Percentiles rank a stretch among this genome's conserved stretches.
Evolutionary conservation across 371 early-diverging fungal species (phyloP).

Genomic region (Rhizopus delemar): DNA sequence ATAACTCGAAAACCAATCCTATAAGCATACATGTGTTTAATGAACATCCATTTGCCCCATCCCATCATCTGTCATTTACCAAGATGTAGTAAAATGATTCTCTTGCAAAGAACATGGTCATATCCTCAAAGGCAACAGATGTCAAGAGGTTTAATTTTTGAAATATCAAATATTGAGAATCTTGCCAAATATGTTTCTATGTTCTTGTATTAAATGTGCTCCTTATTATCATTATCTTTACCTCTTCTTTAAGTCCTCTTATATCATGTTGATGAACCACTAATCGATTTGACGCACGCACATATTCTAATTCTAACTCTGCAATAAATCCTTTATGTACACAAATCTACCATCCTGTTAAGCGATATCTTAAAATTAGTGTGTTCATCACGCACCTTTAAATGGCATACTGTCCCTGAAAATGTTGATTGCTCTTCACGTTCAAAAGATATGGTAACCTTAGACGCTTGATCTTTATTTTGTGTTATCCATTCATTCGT

Average conservation of each 20-base stretch:
- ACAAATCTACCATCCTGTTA: too few species aligned
- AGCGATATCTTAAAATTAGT: too few species aligned
- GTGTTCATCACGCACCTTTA: slow-evolving; percentile 24
- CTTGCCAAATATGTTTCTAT: slow-evolving; percentile 29
- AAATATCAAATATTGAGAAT: slow-evolving; percentile 40
- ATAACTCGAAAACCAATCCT: slow-evolving; percentile 50
- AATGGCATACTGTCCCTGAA: slow-evolving; percentile 37
- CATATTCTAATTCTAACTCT: slow-evolving; percentile 35
- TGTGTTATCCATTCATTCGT: slow-evolving; percentile 33
- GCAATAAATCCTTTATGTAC: slow-evolving; percentile 35
- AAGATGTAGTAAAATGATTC: slow-evolving; percentile 36
- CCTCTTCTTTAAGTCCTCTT: slow-evolving; percentile 42
- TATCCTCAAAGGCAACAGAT: slow-evolving; percentile 39
- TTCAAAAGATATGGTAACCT: slow-evolving; percentile 19
- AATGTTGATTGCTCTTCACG: slow-evolving; percentile 29
- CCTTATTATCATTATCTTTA: slow-evolving; percentile 4
- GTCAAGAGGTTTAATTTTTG: slow-evolving; percentile 42
- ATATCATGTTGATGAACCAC: slow-evolving; percentile 43
- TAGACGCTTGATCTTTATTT: slow-evolving; percentile 26
- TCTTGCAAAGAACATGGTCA: slow-evolving; percentile 34
- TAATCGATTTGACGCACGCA: slow-evolving; percentile 29
- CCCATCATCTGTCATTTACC: slow-evolving; percentile 17
- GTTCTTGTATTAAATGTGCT: background rate
- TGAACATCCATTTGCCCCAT: too few species aligned
- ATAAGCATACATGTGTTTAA: background rate